Evolutionary conservation across 2,329 filamentous ascomycete species (phyloP).

Genomic region (Calonectria hongkongensis): DNA sequence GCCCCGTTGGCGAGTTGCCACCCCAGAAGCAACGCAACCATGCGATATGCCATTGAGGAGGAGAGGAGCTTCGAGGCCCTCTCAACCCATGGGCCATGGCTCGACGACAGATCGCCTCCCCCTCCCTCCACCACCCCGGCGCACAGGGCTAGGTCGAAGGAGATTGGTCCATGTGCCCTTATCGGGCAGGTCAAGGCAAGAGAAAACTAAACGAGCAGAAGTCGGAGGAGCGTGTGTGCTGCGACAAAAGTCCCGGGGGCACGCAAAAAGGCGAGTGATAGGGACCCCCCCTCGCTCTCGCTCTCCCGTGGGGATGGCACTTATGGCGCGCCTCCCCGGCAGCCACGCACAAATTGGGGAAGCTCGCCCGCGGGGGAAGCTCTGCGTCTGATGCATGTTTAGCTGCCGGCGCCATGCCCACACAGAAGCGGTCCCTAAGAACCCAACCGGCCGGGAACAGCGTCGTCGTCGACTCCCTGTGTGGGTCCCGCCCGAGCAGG

Average conservation of each 20-base stretch:
- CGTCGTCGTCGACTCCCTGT: background rate
- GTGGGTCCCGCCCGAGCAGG: slow-evolving; percentile 21
- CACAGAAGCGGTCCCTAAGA: background rate
- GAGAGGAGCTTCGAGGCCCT: background rate
- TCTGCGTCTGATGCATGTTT: background rate
- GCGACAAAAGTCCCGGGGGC: slow-evolving; percentile 31
- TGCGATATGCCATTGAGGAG: background rate
- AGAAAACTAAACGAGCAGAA: slow-evolving; percentile 9
- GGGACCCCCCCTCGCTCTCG: background rate
- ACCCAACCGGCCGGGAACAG: slow-evolving; percentile 40
- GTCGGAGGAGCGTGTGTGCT: background rate
- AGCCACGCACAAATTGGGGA: slow-evolving; percentile 23
- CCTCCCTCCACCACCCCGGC: background rate
- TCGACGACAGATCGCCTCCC: slow-evolving; percentile 11
- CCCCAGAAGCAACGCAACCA: slow-evolving; percentile 21
- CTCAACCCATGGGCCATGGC: background rate
- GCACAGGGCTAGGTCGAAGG: background rate
- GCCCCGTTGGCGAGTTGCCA: slow-evolving; percentile 27
- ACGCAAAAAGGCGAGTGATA: background rate
- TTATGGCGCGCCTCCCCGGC: background rate
- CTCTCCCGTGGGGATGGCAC: slow-evolving; percentile 9
- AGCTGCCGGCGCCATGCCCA: background rate
- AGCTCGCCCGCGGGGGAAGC: slow-evolving; percentile 9
- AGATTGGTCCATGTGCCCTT: slow-evolving; percentile 31
- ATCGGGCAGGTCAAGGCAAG: slow-evolving; percentile 38